phyloP scores from a whole-genome alignment of 257 asterid species.

The Plantago major region DNA sequence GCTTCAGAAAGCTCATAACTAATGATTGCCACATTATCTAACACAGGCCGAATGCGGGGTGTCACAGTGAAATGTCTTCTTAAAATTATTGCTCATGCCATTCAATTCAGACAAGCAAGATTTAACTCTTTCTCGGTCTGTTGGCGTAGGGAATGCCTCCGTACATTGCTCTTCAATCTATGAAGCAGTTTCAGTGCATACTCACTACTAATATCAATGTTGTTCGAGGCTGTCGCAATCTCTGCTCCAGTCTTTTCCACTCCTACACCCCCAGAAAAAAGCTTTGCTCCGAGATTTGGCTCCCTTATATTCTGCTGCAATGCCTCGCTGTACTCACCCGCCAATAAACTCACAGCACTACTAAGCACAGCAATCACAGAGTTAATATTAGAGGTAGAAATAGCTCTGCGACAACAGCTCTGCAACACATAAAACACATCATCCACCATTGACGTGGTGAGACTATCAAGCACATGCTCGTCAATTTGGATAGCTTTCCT shows the following conservation, averaged over 20 bases:
- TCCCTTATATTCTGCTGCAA: slow-evolving; percentile 87
- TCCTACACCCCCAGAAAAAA: slow-evolving; percentile 86
- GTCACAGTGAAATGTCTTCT: slow-evolving; percentile 69
- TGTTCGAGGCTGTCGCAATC: slow-evolving; percentile 82
- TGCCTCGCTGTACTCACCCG: slow-evolving; percentile 83
- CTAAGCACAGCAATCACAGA: slow-evolving; percentile 86
- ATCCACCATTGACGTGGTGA: slow-evolving; percentile 96
- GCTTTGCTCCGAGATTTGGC: slow-evolving; percentile 81
- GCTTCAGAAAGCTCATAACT: slow-evolving; percentile 89
- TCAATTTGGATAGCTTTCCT: slow-evolving; percentile 88
- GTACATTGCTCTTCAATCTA: slow-evolving; percentile 90
- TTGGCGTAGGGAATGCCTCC: slow-evolving; percentile 80
- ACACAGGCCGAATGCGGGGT: slow-evolving; percentile 77
- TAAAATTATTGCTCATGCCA: slow-evolving; percentile 77
- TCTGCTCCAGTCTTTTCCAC: slow-evolving; percentile 87
- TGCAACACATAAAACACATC: slow-evolving; percentile 93
- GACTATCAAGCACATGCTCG: slow-evolving; percentile 86
- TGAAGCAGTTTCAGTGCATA: slow-evolving; percentile 76
- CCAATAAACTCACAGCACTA: slow-evolving; percentile 78
- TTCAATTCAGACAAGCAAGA: slow-evolving; percentile 84
- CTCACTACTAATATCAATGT: slow-evolving; percentile 92
- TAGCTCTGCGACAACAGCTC: slow-evolving; percentile 89
- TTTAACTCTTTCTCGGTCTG: slow-evolving; percentile 77
- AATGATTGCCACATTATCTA: slow-evolving; percentile 82
- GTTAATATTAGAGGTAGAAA: slow-evolving; percentile 79